These are phyloP conservation scores for Cyberlindnera euphorbiiphila DNA, from an alignment of 805 yeast genomes.

Conservation along the genomic window DNA sequence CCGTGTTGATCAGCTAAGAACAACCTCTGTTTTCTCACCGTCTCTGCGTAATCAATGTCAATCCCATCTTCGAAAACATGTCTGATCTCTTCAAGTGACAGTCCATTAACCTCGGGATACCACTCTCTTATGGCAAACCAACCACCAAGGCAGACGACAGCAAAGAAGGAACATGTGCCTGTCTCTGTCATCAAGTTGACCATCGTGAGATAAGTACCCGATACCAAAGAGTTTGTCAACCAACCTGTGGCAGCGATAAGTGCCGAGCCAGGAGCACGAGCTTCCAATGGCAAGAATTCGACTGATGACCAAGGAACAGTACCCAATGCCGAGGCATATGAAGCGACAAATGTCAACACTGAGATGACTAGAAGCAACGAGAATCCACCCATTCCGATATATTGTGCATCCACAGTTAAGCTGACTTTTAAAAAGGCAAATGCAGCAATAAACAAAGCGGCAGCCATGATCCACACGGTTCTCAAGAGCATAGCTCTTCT, in stretches of 20 bases:
- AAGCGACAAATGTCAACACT: slow-evolving; percentile 35
- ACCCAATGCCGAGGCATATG: slow-evolving; percentile 42
- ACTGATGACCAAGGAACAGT: slow-evolving; percentile 44
- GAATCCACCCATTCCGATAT: slow-evolving; percentile 3
- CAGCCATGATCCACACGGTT: slow-evolving; percentile 38
- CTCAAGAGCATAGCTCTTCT: slow-evolving; percentile 39
- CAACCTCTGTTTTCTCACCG: slow-evolving; percentile 2
- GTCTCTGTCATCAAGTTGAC: slow-evolving; percentile 29
- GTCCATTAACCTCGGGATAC: slow-evolving; percentile 44
- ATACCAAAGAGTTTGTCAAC: slow-evolving; percentile 36
- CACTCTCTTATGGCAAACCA: slow-evolving; percentile 38
- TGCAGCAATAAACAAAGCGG: slow-evolving; percentile 33
- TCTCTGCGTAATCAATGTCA: slow-evolving; percentile 31
- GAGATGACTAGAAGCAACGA: slow-evolving; percentile 28
- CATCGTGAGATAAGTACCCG: slow-evolving; percentile 34
- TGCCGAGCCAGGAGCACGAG: slow-evolving; percentile 40
- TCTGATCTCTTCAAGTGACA: slow-evolving; percentile 40
- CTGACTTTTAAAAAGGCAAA: slow-evolving; percentile 25
- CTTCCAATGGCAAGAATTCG: slow-evolving; percentile 40
- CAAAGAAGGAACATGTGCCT: slow-evolving; percentile 34
- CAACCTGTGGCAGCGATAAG: slow-evolving; percentile 41
- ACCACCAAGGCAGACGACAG: slow-evolving; percentile 29
- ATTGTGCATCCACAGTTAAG: neutral
- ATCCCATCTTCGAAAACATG: slow-evolving; percentile 38
- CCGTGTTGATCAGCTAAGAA: too few relatives aligned